Percentiles rank a stretch among this genome's conserved stretches.
phyloP scores from a whole-genome alignment of 371 early-diverging fungal genomes.

The Chytridium lagenaria region DNA sequence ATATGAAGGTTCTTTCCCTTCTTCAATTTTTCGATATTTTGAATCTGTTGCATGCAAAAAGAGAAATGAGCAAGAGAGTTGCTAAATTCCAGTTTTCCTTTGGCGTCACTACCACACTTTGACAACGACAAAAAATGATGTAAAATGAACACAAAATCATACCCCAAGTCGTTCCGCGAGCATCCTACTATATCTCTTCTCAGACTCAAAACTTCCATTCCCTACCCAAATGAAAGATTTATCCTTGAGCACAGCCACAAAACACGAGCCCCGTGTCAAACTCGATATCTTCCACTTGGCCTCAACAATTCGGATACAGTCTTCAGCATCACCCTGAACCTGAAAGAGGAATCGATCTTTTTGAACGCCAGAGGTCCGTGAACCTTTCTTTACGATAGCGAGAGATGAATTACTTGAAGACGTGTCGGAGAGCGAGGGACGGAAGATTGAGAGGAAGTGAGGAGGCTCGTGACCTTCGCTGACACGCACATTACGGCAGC shows the following conservation, averaged over 20 bases:
- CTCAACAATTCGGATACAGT: constrained; percentile 31
- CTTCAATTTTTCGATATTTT: constrained; percentile 21
- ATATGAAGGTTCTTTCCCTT: constrained; percentile 23
- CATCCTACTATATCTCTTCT: neutral
- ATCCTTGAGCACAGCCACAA: constrained; percentile 29
- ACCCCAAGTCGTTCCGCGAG: neutral
- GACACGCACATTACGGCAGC: constrained; percentile 42
- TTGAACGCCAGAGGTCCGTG: neutral
- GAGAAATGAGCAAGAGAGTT: neutral
- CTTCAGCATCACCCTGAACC: constrained; percentile 20
- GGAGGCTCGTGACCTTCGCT: constrained; percentile 46
- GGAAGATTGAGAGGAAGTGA: constrained; percentile 44
- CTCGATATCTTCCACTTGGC: constrained; percentile 33
- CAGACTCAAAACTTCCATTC: constrained; percentile 34
- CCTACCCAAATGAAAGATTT: constrained; percentile 40
- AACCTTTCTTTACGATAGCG: constrained; percentile 10
- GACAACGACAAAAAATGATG: neutral
- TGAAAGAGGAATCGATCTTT: constrained; percentile 28
- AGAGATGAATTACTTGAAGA: neutral
- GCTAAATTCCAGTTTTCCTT: neutral
- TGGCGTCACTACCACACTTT: too few species aligned
- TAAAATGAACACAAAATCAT: neutral
- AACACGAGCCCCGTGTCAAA: constrained; percentile 28
- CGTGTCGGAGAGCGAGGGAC: neutral
- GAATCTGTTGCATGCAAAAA: neutral